These are phyloP conservation scores for Mucor plumbeus DNA, from an alignment of 371 early-diverging fungal species.

Conservation along the genomic window DNA sequence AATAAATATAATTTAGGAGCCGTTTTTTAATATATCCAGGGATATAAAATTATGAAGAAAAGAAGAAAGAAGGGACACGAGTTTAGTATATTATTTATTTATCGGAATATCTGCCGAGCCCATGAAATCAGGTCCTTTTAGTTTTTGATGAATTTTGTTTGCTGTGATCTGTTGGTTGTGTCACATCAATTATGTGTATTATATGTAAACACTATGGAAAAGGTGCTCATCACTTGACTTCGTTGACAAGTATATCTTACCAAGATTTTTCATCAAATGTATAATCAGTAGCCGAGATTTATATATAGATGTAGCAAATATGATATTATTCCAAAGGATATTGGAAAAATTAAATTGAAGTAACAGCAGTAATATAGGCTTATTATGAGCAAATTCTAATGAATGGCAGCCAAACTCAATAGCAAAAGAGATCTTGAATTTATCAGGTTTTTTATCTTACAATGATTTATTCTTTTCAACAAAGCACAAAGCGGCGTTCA, in stretches of 20 bases:
- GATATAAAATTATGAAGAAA: slow-evolving; percentile 7
- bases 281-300: no score
- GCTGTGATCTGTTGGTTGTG: not conserved
- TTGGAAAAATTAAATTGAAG: no score
- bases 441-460: no score
- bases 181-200: not conserved
- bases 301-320: no score
- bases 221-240: not conserved
- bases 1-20: slow-evolving; percentile 13
- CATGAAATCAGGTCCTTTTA: slow-evolving; percentile 1
- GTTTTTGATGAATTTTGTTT: not conserved
- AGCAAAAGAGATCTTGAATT: no score
- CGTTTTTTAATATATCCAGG: slow-evolving; percentile 17
- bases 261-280: no score
- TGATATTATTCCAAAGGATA: no score
- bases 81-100: not conserved
- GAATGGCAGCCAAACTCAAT: no score
- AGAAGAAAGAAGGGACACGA: not conserved
- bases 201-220: not conserved
- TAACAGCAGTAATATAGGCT: no score
- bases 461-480: no score
- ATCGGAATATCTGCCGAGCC: slow-evolving; percentile 4
- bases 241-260: not conserved
- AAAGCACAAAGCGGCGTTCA: no score
- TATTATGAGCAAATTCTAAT: no score